These are phyloP conservation scores for Fusarium sp. DNA, from an alignment of 2,329 filamentous ascomycete species.

Conservation along the genomic window DNA sequence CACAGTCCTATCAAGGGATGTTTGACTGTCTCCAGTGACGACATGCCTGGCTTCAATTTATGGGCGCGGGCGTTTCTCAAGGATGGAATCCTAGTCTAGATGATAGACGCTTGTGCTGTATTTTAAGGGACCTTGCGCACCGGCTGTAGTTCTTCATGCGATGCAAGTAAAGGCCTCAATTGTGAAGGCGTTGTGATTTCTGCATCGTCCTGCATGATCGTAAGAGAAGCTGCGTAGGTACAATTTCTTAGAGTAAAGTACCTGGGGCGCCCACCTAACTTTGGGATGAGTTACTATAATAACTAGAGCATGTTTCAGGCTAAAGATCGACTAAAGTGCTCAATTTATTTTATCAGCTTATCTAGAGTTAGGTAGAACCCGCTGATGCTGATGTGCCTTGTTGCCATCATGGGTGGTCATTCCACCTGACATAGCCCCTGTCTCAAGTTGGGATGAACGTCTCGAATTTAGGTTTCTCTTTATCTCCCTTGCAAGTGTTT, in stretches of 20 bases:
- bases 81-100: conserved; percentile 2
- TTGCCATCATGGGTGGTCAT: conserved; percentile 13
- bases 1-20: conserved; percentile 34
- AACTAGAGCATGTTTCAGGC: no score
- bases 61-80: conserved; percentile 16
- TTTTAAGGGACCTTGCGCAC: conserved; percentile 2
- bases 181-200: conserved; percentile 5
- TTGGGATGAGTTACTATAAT: no score
- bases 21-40: conserved; percentile 40
- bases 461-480: conserved; percentile 27
- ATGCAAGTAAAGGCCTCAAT: conserved; percentile 28
- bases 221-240: conserved; percentile 29
- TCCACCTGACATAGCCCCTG: conserved; percentile 37
- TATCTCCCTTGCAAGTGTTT: conserved; percentile 26
- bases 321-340: no score
- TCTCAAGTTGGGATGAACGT: conserved; percentile 40
- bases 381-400: neutral
- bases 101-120: neutral
- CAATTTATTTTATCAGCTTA: no score
- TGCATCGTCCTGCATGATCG: conserved; percentile 29
- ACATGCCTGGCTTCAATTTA: conserved; percentile 34
- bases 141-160: conserved; percentile 9
- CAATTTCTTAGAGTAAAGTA: neutral
- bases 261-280: no score
- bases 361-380: no score